These are phyloP conservation scores for Tolypocladium pustulatum DNA, from an alignment of 2,329 filamentous ascomycete genomes.

Conservation along the genomic window DNA sequence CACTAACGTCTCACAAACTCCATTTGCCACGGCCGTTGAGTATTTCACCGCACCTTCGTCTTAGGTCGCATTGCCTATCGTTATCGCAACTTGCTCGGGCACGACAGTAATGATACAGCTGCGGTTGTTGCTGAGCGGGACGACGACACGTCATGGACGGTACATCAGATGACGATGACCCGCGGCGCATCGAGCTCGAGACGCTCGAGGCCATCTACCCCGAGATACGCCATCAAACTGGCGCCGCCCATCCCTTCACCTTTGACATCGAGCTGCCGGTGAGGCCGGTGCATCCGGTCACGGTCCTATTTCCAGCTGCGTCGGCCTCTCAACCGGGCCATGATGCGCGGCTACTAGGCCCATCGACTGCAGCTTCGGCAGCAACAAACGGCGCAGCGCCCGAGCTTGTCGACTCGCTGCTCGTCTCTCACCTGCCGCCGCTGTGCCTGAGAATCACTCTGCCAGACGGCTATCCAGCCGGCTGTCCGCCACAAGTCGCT, in stretches of 20 bases:
- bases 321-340: constrained; percentile 9
- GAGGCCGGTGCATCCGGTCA: constrained; percentile 41
- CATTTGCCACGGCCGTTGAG: neutral
- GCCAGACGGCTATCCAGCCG: constrained; percentile 47
- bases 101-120: constrained; percentile 2
- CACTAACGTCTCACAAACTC: neutral
- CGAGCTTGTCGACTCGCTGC: constrained; percentile 31
- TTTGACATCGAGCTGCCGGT: constrained; percentile 50
- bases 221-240: constrained; percentile 39
- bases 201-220: constrained; percentile 56
- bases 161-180: constrained; percentile 41
- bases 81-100: neutral
- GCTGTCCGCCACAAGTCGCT: constrained; percentile 36
- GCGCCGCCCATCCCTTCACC: constrained; percentile 27
- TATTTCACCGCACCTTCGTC: neutral
- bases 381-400: constrained; percentile 3
- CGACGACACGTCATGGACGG: constrained; percentile 22
- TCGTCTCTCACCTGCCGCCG: constrained; percentile 47
- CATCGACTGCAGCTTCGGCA: neutral
- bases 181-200: constrained; percentile 47
- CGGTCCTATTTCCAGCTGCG: constrained; percentile 45
- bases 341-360: neutral
- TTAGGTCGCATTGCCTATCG: neutral
- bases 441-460: constrained; percentile 42
- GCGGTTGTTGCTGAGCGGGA: neutral